Conservation (phyloP, 2,329 filamentous ascomycete genomes). For the Phialophora macrospora region DNA sequence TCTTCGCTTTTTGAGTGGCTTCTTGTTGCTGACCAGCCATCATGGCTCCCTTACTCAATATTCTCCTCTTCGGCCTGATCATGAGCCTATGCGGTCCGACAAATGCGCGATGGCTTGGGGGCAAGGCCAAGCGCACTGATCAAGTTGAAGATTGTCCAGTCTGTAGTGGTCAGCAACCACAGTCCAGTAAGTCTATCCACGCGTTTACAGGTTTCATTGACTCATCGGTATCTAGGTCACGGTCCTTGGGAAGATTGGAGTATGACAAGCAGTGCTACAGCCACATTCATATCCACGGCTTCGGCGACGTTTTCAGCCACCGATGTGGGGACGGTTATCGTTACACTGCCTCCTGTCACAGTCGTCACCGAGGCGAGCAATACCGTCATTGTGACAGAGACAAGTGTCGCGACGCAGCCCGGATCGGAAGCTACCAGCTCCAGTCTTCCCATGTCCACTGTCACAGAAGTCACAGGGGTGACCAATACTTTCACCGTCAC, state of each 20-base stretch:
- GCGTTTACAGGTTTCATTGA: background rate
- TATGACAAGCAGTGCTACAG: background rate
- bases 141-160: background rate
- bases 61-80: slow-evolving; percentile 10
- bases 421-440: background rate
- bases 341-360: background rate
- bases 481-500: background rate
- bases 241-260: slow-evolving; percentile 13
- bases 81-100: slow-evolving; percentile 1
- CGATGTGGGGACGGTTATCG: background rate
- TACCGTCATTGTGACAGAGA: background rate
- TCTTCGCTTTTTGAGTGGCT: background rate
- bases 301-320: background rate
- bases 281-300: background rate
- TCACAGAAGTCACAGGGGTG: background rate
- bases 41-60: slow-evolving; percentile 6
- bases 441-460: background rate
- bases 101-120: background rate
- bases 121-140: background rate
- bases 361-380: too few relatives aligned
- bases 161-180: background rate
- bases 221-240: slow-evolving; percentile 1
- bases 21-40: background rate
- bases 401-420: background rate
- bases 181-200: slow-evolving; percentile 3